Base-by-base conservation (phyloP, 2,329 filamentous ascomycete genomes). In the Fusarium burgessii region DNA sequence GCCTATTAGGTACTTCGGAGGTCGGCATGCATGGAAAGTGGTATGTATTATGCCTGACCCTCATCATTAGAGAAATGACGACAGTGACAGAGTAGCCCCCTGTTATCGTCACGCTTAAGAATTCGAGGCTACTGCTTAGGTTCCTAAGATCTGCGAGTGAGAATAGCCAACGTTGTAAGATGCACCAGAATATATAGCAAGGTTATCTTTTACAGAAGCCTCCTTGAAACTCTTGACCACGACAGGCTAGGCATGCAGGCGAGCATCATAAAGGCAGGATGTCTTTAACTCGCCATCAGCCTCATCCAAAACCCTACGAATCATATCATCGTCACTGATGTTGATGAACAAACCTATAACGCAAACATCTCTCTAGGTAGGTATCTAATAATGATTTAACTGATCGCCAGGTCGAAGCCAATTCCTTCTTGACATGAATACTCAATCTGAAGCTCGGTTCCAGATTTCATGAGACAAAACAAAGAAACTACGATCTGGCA, bases 101-200 rank as follows among this genome's bases (percentile, higher is more conserved):
- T 41, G 60, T 62, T 47, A 41, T 41, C 29, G 42, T 35, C 36
- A 50, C 18, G 41, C 43, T 46, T 63, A 29, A 23, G 55, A 62
- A 25, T 32, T 25, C 35, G 47, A 50, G 47, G 65, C 66, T 69
- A 63, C 71, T 70, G 52, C 49, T 58, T 54, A 36, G 35, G 60
- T 14, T 58, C 45, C 58, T 58, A 57, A 58, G 59, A 62, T 60
- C 43, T 45, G 52, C 64, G 40, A 60, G 8, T 11, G 15, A 20
- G 36, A 49, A 18, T 20, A 29, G 15, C 7, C 18, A 15, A 20
- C 29, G 29, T n/a, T 15, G 47, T 35, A 20, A 36, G 29, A 41
- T 25, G 25, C n/a, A 9, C 18, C 32, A 46, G 42, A 41, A 55
- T 27, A 33, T 11, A 50, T 50, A 25, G 17, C 13, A 32, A 25